Conservation (phyloP, 768 basidiomycete species). For the Pleurotus tuber-regium region DNA sequence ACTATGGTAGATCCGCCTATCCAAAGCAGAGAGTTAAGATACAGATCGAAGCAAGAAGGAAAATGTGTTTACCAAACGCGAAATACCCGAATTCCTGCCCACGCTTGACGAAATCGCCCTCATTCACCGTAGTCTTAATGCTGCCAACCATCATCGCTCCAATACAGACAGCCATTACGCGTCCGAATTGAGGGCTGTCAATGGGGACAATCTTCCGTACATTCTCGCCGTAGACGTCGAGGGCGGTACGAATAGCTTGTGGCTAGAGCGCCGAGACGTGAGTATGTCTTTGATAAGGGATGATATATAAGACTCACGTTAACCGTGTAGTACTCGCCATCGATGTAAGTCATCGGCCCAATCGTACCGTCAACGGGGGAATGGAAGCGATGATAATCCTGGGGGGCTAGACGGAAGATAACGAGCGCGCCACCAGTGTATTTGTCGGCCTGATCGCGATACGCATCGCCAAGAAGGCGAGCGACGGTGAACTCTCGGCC, state of each 20-base stretch:
- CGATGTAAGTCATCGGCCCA: constrained; percentile 77
- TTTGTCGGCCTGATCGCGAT: constrained; percentile 63
- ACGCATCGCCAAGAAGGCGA: constrained; percentile 76
- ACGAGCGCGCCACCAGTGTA: constrained; percentile 82
- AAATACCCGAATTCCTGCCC: constrained; percentile 95
- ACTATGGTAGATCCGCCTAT: constrained; percentile 92
- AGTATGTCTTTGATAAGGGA: constrained; percentile 2
- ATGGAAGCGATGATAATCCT: constrained; percentile 96
- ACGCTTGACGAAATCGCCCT: constrained; percentile 75
- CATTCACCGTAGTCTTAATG: constrained; percentile 82
- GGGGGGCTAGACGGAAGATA: constrained; percentile 90
- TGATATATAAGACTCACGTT: constrained; percentile 53
- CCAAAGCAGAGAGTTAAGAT: background rate
- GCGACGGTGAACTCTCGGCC: constrained; percentile 88
- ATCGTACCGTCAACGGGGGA: constrained; percentile 82
- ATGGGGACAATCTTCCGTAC: constrained; percentile 90
- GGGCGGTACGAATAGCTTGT: constrained; percentile 85
- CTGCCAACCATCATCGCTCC: constrained; percentile 97
- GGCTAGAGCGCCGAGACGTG: constrained; percentile 47
- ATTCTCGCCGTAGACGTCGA: constrained; percentile 96
- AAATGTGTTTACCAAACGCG: constrained; percentile 72
- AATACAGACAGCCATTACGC: constrained; percentile 88
- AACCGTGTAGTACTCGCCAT: constrained; percentile 96
- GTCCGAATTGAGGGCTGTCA: constrained; percentile 84
- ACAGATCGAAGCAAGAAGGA: constrained; percentile 2